Base-by-base conservation (phyloP, 768 basidiomycete genomes). In the Daedaleopsis nitida region DNA sequence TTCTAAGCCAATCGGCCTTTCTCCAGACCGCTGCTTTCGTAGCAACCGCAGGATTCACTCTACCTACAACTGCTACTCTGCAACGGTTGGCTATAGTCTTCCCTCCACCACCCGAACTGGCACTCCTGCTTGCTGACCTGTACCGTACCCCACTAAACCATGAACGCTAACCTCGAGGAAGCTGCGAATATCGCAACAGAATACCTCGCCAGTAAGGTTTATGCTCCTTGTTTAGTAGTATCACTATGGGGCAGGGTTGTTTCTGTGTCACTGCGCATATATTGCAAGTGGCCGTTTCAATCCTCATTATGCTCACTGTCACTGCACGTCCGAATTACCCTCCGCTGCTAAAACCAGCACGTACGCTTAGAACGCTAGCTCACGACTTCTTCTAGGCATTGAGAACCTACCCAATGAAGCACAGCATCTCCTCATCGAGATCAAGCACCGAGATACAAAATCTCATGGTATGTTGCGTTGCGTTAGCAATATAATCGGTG, bases 351-450 rank as follows among this genome's bases (percentile, higher is more conserved):
- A 13, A 21, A 19, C 9, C 11, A 11, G 10, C 9, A 3, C 27
- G 27, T 24, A 24, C 8, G 47, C 11, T 47, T 7, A 47, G 23
- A 13, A 10, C 9, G 16, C 47, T 24, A 13, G 14, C 2, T 49
- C 3, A 4, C n/a, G 3, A 12, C 24, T 38, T 7, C 54, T 11
- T 17, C 2, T 63, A 83, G 81, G 79, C 53, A 74, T 83, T n/a
- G 81, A 83, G 58, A 83, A 83, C 63, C 70, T 83, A 59, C 81
- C 81, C 0, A 76, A 74, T 34, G 81, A 83, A 66, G 73, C 83
- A 11, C 77, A 79, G 23, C 77, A 76, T 62, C 73, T 83, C n/a
- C 73, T 83, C 17, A 75, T 78, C 16, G 81, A 83, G 63, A 81
- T 83, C 37, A 76, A 77, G 39, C 68, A 76, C 55, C 81, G 77